phyloP scores from a whole-genome alignment of 257 asterid genomes.

The Capsicum pubescens region DNA sequence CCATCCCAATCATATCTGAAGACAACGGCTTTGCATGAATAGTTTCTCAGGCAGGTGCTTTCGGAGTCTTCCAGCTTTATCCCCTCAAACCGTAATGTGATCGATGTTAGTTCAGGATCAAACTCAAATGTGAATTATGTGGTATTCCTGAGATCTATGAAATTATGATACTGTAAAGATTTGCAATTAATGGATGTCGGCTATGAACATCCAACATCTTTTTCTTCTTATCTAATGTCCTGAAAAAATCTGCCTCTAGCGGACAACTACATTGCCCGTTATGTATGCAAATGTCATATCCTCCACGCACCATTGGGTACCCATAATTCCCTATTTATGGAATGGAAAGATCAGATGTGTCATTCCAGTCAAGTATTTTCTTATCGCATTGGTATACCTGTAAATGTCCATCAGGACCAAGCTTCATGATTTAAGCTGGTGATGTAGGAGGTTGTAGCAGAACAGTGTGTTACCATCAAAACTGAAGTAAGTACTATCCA shows the following conservation, averaged over 20 bases:
- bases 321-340: background rate
- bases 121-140: background rate
- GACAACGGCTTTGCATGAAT: constrained; percentile 24
- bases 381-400: background rate
- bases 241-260: background rate
- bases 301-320: constrained; percentile 24
- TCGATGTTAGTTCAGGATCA: fast-evolving
- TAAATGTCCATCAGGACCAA: constrained; percentile 26
- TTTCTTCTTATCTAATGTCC: background rate
- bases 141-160: background rate
- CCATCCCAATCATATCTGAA: background rate
- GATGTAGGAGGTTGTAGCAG: background rate
- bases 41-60: constrained; percentile 7
- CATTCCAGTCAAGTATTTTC: background rate
- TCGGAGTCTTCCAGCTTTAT: constrained; percentile 2
- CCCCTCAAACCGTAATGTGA: background rate
- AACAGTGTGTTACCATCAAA: background rate
- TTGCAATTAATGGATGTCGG: background rate
- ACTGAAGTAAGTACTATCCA: background rate
- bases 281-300: constrained; percentile 9
- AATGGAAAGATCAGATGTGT: background rate
- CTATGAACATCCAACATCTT: background rate
- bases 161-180: background rate
- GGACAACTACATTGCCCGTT: constrained; percentile 15
- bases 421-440: background rate